Evolutionary conservation across 2,329 filamentous ascomycete species (phyloP), one percentile per base, ranked within the genome.

Genomic region (Stromatinia cepivora): DNA sequence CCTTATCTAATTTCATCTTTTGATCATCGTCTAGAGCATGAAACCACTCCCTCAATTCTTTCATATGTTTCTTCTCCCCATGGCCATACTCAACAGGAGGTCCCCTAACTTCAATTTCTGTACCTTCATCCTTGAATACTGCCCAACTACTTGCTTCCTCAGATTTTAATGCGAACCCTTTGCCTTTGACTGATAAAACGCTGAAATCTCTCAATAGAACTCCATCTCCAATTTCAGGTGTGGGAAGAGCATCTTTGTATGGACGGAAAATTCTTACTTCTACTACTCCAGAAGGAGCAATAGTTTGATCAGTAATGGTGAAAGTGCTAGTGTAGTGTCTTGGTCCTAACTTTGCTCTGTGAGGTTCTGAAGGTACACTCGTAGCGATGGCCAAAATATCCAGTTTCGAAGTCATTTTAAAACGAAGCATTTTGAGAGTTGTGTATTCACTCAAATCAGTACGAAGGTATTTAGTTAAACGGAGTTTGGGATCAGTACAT

Each of bases 321-420:
- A 90, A 85, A 22, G 84, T 83, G 73, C 88, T 83, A 78, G 86
- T 84, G 78, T 84, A 89, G 75, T 89, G 86, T 31, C 87, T 81
- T 4, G 86, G 86, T 0, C 86, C 86, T 70, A 82, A 80, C 75
- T 87, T 88, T 36, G 85, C 85, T 50, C 87, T 83, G 69, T 82
- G 80, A 9, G 87, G 83, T 59, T 83, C 80, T 13, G 82, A 78
- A 3, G 86, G 84, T 25, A 81, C 80, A 58, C 82, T 81, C 20
- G 85, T 85, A 5, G 82, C 86, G 9, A 90, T 80, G 22, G 82
- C 87, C 11, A 88, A 77, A 8, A 88, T 79, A 75, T 89, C 85
- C 2, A 86, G 76, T 34, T 80, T 82, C 72, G 83, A 82, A 64
- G 81, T 80, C 57, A 85, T 79, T 67, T 84, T 81, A 53, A 79